Percentiles rank a stretch among this genome's conserved stretches.
Evolutionary conservation across 768 basidiomycete genomes (phyloP).

Genomic region (Thelephora ganbajun): DNA sequence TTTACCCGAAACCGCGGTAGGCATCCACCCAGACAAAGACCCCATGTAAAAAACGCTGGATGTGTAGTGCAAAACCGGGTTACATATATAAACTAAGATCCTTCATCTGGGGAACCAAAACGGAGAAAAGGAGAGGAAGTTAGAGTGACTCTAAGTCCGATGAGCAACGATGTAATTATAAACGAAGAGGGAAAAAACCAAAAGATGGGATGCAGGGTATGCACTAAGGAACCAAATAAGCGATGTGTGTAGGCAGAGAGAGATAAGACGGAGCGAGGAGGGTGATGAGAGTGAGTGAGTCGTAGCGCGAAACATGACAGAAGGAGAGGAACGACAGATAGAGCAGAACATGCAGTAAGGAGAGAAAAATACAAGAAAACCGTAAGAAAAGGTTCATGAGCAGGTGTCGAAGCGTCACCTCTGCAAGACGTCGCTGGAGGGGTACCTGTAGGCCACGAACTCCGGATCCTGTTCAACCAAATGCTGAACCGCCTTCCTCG

Average conservation of each 20-base stretch:
- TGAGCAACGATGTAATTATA: no score
- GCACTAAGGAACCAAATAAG: neutral
- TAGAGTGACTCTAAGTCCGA: no score
- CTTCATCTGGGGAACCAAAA: no score
- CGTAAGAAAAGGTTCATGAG: conserved; percentile 46
- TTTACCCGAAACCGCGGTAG: no score
- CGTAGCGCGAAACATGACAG: conserved; percentile 1
- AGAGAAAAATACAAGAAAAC: neutral
- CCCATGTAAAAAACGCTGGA: no score
- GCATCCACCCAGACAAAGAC: no score
- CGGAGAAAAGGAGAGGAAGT: no score
- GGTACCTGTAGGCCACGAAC: conserved; percentile 81
- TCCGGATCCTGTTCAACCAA: conserved; percentile 77
- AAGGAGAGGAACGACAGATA: neutral
- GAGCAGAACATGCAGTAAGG: neutral
- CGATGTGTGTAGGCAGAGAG: no score
- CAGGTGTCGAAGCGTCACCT: neutral
- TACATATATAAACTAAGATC: no score
- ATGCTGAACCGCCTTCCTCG: conserved; percentile 61
- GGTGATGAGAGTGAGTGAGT: neutral
- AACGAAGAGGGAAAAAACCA: no score
- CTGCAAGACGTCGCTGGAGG: conserved; percentile 37
- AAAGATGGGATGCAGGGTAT: neutral
- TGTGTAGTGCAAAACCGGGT: no score
- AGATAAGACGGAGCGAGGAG: neutral